Evolutionary conservation across 176 grass and related monocot species (phyloP), one percentile per base, ranked within the genome.

Genomic region (Musa itinerans): DNA sequence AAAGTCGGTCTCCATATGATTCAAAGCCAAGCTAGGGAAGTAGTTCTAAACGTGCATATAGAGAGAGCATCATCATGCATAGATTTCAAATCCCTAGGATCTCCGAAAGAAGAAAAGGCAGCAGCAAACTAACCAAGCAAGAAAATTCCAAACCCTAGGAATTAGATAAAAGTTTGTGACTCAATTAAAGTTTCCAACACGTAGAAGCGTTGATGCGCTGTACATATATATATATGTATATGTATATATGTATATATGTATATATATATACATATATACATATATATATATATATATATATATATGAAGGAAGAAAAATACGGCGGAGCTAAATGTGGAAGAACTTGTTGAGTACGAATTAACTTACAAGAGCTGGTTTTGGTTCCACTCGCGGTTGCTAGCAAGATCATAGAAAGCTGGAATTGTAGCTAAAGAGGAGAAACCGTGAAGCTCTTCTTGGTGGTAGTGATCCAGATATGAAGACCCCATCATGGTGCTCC

Each of bases 91-190:
- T 96, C 81, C 93, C 87, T 59, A 88, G 91, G 74, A 81, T 59
- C 73, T 75, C 53, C 72, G 78, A 75, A 9, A 43, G 34, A 43
- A 84, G 86, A 81, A 89, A 90, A 50, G 73, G 62, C 78, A 75
- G 61, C 68, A 87, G 75, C 72, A 86, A 83, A 86, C 51, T 56
- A 43, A 89, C 80, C 79, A 80, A 58, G 54, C 78, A 86, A 53
- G 81, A 90, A 90, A 96, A 90, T 80, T 90, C 89, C 93, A 96
- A 96, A 89, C 90, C 81, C 81, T 86, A 90, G 83, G 87, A 85
- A 85, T 85, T 91, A 52, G 49, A 52, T 25, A 48, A 43, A 57
- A 55, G 50, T 57, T 59, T 73, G 74, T 20, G 13, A 14, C 50
- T 63, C 53, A 43, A 43, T 43, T 43, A 3, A 43, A 43, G 34